Base-by-base conservation (phyloP, 352 stramenopile species). In the Phytophthora pini region DNA sequence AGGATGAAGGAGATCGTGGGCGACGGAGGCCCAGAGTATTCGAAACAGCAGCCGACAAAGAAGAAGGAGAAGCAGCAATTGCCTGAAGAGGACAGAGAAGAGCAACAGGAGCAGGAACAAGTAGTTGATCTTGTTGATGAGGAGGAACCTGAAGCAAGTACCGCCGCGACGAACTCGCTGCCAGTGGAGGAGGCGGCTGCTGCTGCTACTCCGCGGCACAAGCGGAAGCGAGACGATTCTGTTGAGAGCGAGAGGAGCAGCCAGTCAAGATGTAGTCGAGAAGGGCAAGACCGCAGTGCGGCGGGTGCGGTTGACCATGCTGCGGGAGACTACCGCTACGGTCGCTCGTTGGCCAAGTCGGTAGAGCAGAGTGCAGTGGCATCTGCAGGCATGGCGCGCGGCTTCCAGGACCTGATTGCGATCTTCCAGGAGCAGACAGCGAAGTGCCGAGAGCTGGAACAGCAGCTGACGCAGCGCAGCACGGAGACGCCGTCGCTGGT, bases 331-430 rank as follows among this genome's bases (percentile, higher is more conserved):
- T 43, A 39, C 10, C 40, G 43, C 36, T 73, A 69, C n/a, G 56
- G 67, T 47, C 58, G 69, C 31, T 72, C 70, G 27, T 59, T 89
- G 31, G 50, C 63, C 15, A 75, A 54, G 29, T 84, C 80, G 4
- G 76, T 89, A 24, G 76, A 87, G 65, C 76, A 87, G 41, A 81
- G 80, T 22, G 77, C 77, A 3, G 62, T 67, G 39, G 76, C 80
- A 20, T 78, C 77, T 20, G 80, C 78, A 1, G 68, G 65, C 24
- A 80, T 80, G 75, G 69, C 72, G 40, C 65, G 65, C 26, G 75
- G 72, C 40, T 80, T 83, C 48, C 72, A 83, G 56, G 75, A 83
- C 39, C 65, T 83, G 24, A 68, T 74, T 13, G 13, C 31, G 7
- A 64, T 79, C 36, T 79, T 81, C 49, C 69, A 81, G 47, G 43